phyloP scores from a whole-genome alignment of 192 early-diverging fungal genomes.

The Ramicandelaber brevisporus region DNA sequence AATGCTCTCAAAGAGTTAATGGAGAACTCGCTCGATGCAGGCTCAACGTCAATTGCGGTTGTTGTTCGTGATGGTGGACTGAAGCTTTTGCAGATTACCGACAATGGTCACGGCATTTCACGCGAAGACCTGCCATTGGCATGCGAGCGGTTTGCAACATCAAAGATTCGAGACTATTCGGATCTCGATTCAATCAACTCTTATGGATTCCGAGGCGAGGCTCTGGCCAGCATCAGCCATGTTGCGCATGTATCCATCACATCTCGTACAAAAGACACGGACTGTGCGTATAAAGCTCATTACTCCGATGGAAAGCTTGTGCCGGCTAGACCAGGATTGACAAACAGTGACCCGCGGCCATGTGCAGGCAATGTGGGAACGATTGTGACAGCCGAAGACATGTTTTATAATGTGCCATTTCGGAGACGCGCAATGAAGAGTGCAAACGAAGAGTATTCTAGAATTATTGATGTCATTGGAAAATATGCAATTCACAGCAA shows the following conservation, averaged over 20 bases:
- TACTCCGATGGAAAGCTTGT: conserved; percentile 76
- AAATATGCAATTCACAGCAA: conserved; percentile 86
- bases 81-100: conserved; percentile 81
- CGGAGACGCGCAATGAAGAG: conserved; percentile 68
- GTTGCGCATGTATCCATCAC: conserved; percentile 79
- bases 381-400: conserved; percentile 75
- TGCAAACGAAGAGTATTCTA: conserved; percentile 65
- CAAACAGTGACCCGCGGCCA: conserved; percentile 54
- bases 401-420: conserved; percentile 84
- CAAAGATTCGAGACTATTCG: conserved; percentile 64
- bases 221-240: conserved; percentile 86
- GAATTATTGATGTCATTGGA: conserved; percentile 70
- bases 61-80: conserved; percentile 73
- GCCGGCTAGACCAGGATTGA: conserved; percentile 45
- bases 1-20: conserved; percentile 94
- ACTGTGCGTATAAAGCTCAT: conserved; percentile 46
- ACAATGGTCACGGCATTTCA: conserved; percentile 86
- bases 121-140: conserved; percentile 72
- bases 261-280: conserved; percentile 45
- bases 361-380: conserved; percentile 93
- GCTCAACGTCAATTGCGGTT: conserved; percentile 61
- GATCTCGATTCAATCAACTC: conserved; percentile 69
- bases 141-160: conserved; percentile 89
- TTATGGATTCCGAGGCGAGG: conserved; percentile 93
- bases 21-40: conserved; percentile 90